These are phyloP conservation scores for Viola pubescens DNA, from an alignment of 441 rosid species.

Conservation along the genomic window DNA sequence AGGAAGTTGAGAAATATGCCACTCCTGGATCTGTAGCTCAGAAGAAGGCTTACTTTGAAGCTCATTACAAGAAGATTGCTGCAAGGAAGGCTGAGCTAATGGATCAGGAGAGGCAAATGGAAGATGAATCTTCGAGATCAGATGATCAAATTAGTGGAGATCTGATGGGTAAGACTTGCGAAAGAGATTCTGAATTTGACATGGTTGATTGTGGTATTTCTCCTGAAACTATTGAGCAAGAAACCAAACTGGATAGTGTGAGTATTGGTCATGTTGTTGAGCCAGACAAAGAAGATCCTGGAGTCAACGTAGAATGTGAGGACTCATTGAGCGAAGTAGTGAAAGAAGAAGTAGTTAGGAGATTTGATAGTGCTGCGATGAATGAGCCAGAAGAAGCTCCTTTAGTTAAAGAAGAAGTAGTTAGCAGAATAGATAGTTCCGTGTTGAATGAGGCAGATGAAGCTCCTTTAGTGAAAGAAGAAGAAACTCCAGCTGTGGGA, in stretches of 20 bases:
- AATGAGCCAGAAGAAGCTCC: conserved; percentile 33
- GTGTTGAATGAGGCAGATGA: conserved; percentile 29
- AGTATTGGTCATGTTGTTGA: conserved; percentile 21
- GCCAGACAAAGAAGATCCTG: conserved; percentile 28
- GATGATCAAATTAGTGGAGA: conserved; percentile 28
- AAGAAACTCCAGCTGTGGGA: conserved; percentile 20
- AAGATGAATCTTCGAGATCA: conserved; percentile 25
- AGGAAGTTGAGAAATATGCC: conserved; percentile 94
- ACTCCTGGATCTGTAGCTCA: conserved; percentile 95
- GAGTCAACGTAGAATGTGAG: conserved; percentile 26
- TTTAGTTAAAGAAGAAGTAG: conserved; percentile 24
- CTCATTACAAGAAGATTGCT: conserved; percentile 88
- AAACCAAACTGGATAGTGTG: conserved; percentile 24
- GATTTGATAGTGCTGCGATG: conserved; percentile 13
- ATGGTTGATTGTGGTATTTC: conserved; percentile 19
- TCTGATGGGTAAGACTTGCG: conserved; percentile 16
- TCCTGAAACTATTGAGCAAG: conserved; percentile 36
- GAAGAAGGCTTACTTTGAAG: conserved; percentile 92
- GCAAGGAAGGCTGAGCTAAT: conserved; percentile 70
- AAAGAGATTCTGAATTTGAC: conserved; percentile 19
- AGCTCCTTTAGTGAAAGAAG: conserved; percentile 22
- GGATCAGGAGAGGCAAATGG: conserved; percentile 61
- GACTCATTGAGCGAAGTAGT: conserved; percentile 24
- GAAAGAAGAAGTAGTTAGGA: conserved; percentile 28
- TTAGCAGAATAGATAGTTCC: conserved; percentile 15